Evolutionary conservation across 306 rosid genomes (phyloP), one percentile per base, ranked within the genome.

Genomic region (Dalbergia cochinchinensis): DNA sequence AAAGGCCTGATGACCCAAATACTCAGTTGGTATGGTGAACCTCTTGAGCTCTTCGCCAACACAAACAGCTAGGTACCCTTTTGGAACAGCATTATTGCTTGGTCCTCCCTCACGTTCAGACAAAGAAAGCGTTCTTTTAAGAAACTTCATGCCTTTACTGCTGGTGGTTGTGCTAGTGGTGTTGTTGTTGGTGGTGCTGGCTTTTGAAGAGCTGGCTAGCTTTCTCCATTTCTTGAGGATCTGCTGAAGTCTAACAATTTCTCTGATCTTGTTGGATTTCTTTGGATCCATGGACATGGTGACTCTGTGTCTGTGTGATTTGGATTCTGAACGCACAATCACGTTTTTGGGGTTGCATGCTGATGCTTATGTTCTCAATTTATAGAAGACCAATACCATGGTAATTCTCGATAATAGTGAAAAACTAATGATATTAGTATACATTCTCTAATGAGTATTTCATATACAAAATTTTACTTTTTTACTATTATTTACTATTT

Each of bases 161-260:
- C 69, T 84, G 54, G n/a, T 48, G 59, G 11, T 53, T 6, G 20
- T 13, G 19, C 71, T 31, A 71, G 74, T 84, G 39, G 76, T 57
- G n/a, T 44, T 57, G 60, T 51, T 61, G 83, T 11, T 33, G 11
- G 14, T 41, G 37, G 3, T 47, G 35, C 8, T 69, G 31, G 73
- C 42, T 68, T 91, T 94, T 13, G 97, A 84, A 3, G 94, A 70
- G 80, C 77, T 89, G 6, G 97, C 97, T 14, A 85, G 68, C 83
- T 82, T 92, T 85, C 97, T 87, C 98, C 98, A 92, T 73, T 94
- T 94, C 91, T 89, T 94, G 9, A 94, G 89, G 92, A 94, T 94
- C 84, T 92, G 97, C 69, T 88, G 98, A 83, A 94, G 98, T 87
- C 98, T 91, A 62, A 92, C 97, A 63, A 92, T 94, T 35, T 94